These are phyloP conservation scores for Vitellaria paradoxa DNA, from an alignment of 179 eudicot species.

Conservation along the genomic window DNA sequence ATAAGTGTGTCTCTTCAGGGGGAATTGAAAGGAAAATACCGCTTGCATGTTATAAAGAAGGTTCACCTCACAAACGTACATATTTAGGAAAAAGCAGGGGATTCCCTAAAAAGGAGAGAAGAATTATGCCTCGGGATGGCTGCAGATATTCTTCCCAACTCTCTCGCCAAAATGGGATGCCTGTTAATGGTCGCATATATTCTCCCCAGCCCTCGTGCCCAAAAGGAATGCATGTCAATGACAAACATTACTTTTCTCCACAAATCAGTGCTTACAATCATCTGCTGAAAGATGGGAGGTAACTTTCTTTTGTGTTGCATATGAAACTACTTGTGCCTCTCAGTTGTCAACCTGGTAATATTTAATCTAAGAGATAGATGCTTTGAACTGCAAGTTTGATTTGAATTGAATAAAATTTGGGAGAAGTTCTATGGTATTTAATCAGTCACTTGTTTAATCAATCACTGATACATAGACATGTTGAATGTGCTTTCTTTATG, in stretches of 20 bases:
- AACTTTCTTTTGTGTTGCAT: slow-evolving; percentile 16
- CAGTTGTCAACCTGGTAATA: neutral
- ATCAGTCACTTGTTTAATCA: neutral
- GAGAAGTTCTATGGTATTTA: neutral
- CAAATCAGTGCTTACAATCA: slow-evolving; percentile 52
- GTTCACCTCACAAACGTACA: slow-evolving; percentile 27
- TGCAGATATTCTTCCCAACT: slow-evolving; percentile 21
- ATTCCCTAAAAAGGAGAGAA: slow-evolving; percentile 29
- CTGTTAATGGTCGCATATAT: slow-evolving; percentile 17
- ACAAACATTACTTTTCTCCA: slow-evolving; percentile 26
- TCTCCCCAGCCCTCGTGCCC: slow-evolving; percentile 23
- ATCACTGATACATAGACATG: neutral
- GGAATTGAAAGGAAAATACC: slow-evolving; percentile 29
- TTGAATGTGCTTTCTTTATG: neutral
- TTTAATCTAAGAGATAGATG: neutral
- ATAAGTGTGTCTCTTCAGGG: slow-evolving; percentile 24
- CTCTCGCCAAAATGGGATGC: slow-evolving; percentile 24
- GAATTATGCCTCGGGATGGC: slow-evolving; percentile 21
- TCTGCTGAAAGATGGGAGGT: slow-evolving; percentile 80
- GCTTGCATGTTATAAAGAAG: slow-evolving; percentile 32
- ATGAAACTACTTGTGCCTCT: neutral
- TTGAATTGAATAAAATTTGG: neutral
- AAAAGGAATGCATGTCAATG: slow-evolving; percentile 18
- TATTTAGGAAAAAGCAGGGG: slow-evolving; percentile 29
- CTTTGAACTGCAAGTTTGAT: neutral